Conservation (phyloP, 495 filamentous ascomycete species). For the Penicillium daleae region DNA sequence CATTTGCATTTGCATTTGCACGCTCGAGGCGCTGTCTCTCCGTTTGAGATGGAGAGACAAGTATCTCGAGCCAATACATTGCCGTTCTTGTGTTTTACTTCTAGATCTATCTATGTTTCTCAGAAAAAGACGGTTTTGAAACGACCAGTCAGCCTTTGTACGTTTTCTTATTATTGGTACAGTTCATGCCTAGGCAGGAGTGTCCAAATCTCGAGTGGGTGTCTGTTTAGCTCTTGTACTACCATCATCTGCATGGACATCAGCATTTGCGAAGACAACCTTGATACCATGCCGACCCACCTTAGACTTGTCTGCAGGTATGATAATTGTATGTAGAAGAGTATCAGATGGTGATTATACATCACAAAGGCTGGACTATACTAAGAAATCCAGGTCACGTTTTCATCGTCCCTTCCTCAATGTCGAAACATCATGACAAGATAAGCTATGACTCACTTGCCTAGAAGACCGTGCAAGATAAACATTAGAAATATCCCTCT, state of each 20-base stretch:
- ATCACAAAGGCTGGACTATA: background rate
- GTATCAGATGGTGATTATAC: background rate
- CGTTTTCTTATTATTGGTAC: too few relatives aligned
- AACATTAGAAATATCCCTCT: too few relatives aligned
- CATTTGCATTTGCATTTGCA: background rate
- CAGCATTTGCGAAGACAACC: background rate
- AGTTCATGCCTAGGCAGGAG: background rate
- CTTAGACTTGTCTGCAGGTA: background rate
- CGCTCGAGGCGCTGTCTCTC: conserved; percentile 2
- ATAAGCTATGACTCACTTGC: background rate
- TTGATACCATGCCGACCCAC: background rate
- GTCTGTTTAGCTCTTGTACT: conserved; percentile 21
- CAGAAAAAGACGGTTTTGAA: too few relatives aligned
- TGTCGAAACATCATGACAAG: background rate
- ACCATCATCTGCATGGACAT: conserved; percentile 13
- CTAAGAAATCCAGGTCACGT: background rate
- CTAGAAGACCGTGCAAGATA: too few relatives aligned
- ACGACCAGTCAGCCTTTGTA: too few relatives aligned
- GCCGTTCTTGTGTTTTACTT: too few relatives aligned
- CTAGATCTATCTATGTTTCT: too few relatives aligned
- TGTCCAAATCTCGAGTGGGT: background rate
- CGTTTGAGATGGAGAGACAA: background rate
- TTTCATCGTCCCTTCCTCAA: background rate
- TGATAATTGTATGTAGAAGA: background rate
- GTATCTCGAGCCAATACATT: background rate